A percentile compares a stretch with the other conserved stretches of the same genome.
Evolutionary conservation across 1,284 basidiomycete species (phyloP).

Genomic region (Microbotryum lychnidis-dioicae): DNA sequence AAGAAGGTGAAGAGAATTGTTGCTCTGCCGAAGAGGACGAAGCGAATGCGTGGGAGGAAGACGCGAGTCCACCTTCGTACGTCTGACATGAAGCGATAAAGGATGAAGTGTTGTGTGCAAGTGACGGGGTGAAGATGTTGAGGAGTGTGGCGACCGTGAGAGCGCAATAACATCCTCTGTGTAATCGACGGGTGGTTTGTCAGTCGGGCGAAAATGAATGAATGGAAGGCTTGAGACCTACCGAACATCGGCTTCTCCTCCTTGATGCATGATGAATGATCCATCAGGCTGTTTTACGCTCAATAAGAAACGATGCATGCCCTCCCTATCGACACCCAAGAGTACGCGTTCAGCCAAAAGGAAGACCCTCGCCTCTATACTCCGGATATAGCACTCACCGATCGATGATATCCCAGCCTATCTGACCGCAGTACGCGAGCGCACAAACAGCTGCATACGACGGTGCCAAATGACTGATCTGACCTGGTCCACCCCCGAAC

Average conservation of each 20-base stretch:
- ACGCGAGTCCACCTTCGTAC: constrained; percentile 93
- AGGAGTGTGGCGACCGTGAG: constrained; percentile 61
- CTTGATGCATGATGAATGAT: constrained; percentile 78
- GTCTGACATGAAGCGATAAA: constrained; percentile 69
- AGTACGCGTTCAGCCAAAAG: not conserved
- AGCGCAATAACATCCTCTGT: constrained; percentile 66
- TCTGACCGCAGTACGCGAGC: constrained; percentile 61
- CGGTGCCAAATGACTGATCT: constrained; percentile 76
- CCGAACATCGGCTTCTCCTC: constrained; percentile 91
- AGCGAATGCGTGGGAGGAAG: constrained; percentile 61
- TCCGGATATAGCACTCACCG: constrained; percentile 23
- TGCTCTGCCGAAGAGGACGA: constrained; percentile 7
- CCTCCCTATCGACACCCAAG: constrained; percentile 60
- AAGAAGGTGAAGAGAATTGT: constrained; percentile 34
- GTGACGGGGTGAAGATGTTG: constrained; percentile 77
- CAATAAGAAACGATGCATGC: constrained; percentile 83
- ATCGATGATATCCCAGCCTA: constrained; percentile 42
- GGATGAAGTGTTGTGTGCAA: constrained; percentile 51
- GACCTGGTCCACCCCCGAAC: constrained; percentile 79
- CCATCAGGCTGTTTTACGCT: constrained; percentile 89
- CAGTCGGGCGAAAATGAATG: not conserved
- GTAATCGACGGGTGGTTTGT: constrained; percentile 4
- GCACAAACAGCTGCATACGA: constrained; percentile 84
- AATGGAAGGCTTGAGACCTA: constrained; percentile 39
- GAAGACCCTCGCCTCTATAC: not conserved